Percentiles rank a stretch among this genome's conserved stretches.
These are phyloP conservation scores for Leishmania mexicana DNA, from an alignment of 208 protist genomes.

Conservation along the genomic window DNA sequence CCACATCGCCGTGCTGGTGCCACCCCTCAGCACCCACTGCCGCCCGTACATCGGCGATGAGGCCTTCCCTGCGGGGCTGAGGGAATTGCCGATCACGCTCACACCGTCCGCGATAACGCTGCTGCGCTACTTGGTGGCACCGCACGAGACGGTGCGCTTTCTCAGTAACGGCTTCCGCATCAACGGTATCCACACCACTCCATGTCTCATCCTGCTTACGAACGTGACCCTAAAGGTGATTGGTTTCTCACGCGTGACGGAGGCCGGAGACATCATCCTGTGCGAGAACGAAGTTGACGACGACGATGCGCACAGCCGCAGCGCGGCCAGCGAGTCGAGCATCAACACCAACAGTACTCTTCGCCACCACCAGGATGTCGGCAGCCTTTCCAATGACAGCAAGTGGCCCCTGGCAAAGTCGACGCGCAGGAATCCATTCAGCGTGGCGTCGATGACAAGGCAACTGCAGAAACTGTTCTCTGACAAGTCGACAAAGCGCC, in stretches of 20 bases:
- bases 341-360: slow-evolving; percentile 8
- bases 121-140: slow-evolving; percentile 71
- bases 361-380: not conserved
- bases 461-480: slow-evolving; percentile 75
- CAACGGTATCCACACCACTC: slow-evolving; percentile 82
- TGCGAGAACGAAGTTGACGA: slow-evolving; percentile 45
- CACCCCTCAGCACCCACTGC: slow-evolving; percentile 60
- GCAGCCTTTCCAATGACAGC: not conserved
- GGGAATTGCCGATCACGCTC: slow-evolving; percentile 50
- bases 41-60: slow-evolving; percentile 48
- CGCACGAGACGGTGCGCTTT: slow-evolving; percentile 76
- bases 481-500: slow-evolving; percentile 42
- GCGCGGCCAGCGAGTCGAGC: slow-evolving; percentile 10
- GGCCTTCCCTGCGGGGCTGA: slow-evolving; percentile 32
- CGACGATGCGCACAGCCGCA: slow-evolving; percentile 10
- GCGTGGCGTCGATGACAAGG: slow-evolving; percentile 56
- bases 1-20: slow-evolving; percentile 66
- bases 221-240: slow-evolving; percentile 67
- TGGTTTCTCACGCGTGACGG: slow-evolving; percentile 73
- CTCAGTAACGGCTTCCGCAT: slow-evolving; percentile 91
- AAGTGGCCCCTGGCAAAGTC: slow-evolving; percentile 6
- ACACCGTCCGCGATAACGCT: slow-evolving; percentile 69
- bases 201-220: slow-evolving; percentile 85
- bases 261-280: slow-evolving; percentile 84
- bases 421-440: slow-evolving; percentile 29